Evolutionary conservation across 257 asterid genomes (phyloP), one percentile per base, ranked within the genome.

Genomic region (Voacanga thouarsii): DNA sequence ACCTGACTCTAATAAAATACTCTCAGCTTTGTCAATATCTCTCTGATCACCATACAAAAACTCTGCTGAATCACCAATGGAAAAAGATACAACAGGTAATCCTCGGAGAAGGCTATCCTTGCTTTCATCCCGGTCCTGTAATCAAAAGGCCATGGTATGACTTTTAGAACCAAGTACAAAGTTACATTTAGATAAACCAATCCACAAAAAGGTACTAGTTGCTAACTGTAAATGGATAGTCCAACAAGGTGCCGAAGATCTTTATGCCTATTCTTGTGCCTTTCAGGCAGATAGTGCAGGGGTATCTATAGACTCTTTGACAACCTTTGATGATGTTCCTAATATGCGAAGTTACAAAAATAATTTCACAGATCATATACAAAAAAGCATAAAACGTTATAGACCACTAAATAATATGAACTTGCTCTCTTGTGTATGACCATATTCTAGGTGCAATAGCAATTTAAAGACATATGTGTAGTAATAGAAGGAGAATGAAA

Each of bases 1-100:
- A 2, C 96, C 96, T 0, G 96, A 89, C 77, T 87, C 86, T 61
- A 91, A 85, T 24, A 78, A 1, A 0, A 89, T 83, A 4, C 79
- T 56, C 28, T 85, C 82, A 3, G 91, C 92, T 82, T 85, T 77
- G n/a, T 76, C 75, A 43, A 71, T 81, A 78, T 87, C 89, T 75
- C 96, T 88, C 33, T 78, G 21, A 67, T 84, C 83, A 26, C 97
- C 91, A 69, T 85, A 92, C 12, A 89, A 76, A 72, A 92, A 90
- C 81, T 89, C 90, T 5, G 96, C 96, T 14, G 97, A 85, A 81
- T 92, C 90, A 39, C 97, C 97, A 70, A 90, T 37, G 0, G 94
- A 90, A 28, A 90, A 8, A 2, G 97, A 92, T 44, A 92, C 91
- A 2, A 92, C 92, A 16, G 96, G 96, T 26, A 92, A 71, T 78